Percentiles rank a stretch among this genome's conserved stretches.
Evolutionary conservation across 371 early-diverging fungal genomes (phyloP).

Genomic region (Amoeboaphelidium protococcarum): DNA sequence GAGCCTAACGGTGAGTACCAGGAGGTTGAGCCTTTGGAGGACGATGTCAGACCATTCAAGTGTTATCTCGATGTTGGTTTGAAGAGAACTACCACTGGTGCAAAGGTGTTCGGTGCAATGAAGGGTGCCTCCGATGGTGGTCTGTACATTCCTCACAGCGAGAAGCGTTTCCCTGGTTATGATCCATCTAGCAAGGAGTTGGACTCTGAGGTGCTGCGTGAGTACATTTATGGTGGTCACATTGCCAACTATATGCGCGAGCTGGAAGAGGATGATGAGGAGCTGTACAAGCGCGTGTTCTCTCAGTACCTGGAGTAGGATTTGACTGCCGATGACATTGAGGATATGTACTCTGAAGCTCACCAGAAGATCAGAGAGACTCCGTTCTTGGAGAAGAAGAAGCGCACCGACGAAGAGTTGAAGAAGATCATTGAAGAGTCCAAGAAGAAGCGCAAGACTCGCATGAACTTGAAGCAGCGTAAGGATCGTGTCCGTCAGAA

Average conservation of each 20-base stretch:
- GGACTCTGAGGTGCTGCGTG: constrained; percentile 82
- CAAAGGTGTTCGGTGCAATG: constrained; percentile 96
- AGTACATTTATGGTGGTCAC: constrained; percentile 97
- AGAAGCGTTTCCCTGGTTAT: constrained; percentile 96
- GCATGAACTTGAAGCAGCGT: not conserved
- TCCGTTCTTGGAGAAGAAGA: constrained; percentile 39
- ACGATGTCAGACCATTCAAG: constrained; percentile 94
- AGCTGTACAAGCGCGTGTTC: constrained; percentile 93
- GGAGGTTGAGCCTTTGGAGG: constrained; percentile 64
- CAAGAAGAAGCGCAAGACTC: not conserved
- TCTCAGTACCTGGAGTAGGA: constrained; percentile 76
- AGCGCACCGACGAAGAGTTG: constrained; percentile 29
- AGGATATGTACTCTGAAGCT: constrained; percentile 82
- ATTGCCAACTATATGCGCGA: constrained; percentile 94
- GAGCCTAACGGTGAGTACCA: constrained; percentile 79
- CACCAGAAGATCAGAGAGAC: constrained; percentile 83
- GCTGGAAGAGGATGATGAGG: constrained; percentile 95
- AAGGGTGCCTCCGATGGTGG: constrained; percentile 99
- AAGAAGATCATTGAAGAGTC: not conserved
- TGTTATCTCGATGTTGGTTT: constrained; percentile 98
- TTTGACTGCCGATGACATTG: constrained; percentile 71
- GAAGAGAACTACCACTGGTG: constrained; percentile 94
- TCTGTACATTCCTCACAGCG: constrained; percentile 91
- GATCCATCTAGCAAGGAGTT: constrained; percentile 65
- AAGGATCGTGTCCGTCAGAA: too few species aligned